Conservation (phyloP, 164 flowering plant species). For the Saururus chinensis region DNA sequence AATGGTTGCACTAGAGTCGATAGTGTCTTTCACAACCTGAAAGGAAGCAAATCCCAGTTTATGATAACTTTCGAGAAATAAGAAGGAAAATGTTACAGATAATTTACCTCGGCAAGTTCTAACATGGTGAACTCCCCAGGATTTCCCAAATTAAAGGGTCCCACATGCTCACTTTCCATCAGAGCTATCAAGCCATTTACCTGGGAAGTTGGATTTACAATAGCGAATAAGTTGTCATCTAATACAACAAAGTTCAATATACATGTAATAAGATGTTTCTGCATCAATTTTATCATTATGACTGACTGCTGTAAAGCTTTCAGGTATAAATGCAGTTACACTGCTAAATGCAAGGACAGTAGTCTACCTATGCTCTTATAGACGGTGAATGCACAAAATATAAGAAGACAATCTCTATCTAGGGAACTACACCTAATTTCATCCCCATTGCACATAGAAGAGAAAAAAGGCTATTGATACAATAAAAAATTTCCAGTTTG, state of each 20-base stretch:
- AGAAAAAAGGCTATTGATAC: too few species aligned
- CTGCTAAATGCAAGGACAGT: too few species aligned
- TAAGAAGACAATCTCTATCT: too few species aligned
- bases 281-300: too few species aligned
- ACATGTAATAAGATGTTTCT: too few species aligned
- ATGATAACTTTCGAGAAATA: neutral
- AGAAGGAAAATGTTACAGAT: neutral
- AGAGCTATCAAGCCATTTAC: conserved; percentile 77
- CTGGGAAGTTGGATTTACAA: conserved; percentile 19
- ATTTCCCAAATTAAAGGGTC: conserved; percentile 90
- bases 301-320: too few species aligned
- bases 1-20: conserved; percentile 77
- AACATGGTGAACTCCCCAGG: conserved; percentile 96
- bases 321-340: too few species aligned
- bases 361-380: too few species aligned
- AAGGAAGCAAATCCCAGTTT: neutral
- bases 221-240: neutral
- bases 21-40: conserved; percentile 74
- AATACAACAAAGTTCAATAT: neutral
- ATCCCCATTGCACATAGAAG: too few species aligned
- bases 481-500: too few species aligned
- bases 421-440: too few species aligned
- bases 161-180: conserved; percentile 87
- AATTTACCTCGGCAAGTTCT: conserved; percentile 80
- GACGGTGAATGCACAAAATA: too few species aligned